These are phyloP conservation scores for Colletotrichum cordylinicola DNA, from an alignment of 2,329 filamentous ascomycete genomes.

Conservation along the genomic window DNA sequence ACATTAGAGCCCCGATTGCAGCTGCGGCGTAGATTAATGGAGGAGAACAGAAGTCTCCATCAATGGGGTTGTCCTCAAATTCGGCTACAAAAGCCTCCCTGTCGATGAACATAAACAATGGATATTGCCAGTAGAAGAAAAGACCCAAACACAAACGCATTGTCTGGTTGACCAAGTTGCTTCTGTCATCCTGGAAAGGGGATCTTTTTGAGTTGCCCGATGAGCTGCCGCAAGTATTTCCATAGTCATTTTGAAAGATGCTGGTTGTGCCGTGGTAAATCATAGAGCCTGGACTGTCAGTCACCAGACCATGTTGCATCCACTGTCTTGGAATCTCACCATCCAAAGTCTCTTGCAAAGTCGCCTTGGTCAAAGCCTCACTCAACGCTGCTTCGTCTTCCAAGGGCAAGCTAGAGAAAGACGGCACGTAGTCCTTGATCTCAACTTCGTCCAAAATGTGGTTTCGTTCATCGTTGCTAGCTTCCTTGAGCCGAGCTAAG, in stretches of 20 bases:
- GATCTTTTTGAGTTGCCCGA: not conserved
- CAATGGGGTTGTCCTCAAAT: not conserved
- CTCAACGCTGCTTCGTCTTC: not conserved
- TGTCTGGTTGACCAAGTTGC: not conserved
- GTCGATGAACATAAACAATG: constrained; percentile 36
- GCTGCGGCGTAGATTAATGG: constrained; percentile 26
- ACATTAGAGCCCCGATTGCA: constrained; percentile 28
- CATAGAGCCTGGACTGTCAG: constrained; percentile 7
- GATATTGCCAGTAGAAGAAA: constrained; percentile 34
- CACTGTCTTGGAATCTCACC: not conserved
- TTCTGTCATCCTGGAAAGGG: not conserved
- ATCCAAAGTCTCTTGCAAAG: constrained; percentile 8
- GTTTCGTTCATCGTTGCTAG: constrained; percentile 31
- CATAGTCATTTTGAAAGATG: constrained; percentile 25
- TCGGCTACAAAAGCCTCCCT: constrained; percentile 29
- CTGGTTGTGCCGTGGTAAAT: constrained; percentile 28
- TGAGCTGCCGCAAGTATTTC: not conserved
- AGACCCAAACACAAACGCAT: constrained; percentile 20
- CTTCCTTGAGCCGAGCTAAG: constrained; percentile 34
- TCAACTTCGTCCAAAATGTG: constrained; percentile 34
- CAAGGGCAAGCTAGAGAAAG: not conserved
- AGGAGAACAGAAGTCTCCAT: constrained; percentile 32
- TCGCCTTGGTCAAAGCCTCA: constrained; percentile 11
- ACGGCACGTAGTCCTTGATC: constrained; percentile 31
- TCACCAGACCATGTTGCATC: not conserved